Evolutionary conservation across 371 early-diverging fungal species (phyloP).

Genomic region (Thermomucor indicae-seudaticae): DNA sequence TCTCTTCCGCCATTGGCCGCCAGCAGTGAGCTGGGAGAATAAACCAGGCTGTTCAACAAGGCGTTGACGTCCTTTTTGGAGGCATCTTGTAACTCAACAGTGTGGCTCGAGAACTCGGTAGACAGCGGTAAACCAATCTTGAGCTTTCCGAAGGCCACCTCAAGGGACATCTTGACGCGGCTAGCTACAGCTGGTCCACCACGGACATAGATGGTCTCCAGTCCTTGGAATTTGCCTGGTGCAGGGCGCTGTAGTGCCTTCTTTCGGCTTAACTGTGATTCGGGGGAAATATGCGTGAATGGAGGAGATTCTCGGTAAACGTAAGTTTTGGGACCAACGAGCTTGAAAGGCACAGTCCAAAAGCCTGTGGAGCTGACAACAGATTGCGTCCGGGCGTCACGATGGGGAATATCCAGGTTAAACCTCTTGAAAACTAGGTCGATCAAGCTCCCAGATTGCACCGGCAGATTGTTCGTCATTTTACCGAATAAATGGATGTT

Average conservation of each 20-base stretch:
- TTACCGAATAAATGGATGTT: slow-evolving; percentile 60
- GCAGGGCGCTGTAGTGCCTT: slow-evolving; percentile 24
- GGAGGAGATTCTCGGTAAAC: slow-evolving; percentile 20
- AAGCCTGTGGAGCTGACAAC: slow-evolving; percentile 28
- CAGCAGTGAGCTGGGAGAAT: slow-evolving; percentile 26
- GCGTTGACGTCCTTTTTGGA: slow-evolving; percentile 32
- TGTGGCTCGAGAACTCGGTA: slow-evolving; percentile 5
- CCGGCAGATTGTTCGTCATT: slow-evolving; percentile 52
- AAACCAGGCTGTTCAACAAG: slow-evolving; percentile 29
- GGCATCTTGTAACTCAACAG: slow-evolving; percentile 13
- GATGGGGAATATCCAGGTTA: slow-evolving; percentile 46
- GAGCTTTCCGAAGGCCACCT: slow-evolving; percentile 25
- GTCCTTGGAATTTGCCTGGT: slow-evolving; percentile 51
- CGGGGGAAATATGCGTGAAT: slow-evolving; percentile 11
- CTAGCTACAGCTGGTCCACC: slow-evolving; percentile 33
- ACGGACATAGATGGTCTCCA: slow-evolving; percentile 51
- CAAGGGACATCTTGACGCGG: slow-evolving; percentile 17
- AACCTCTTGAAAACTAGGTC: slow-evolving; percentile 48
- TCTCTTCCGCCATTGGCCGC: slow-evolving; percentile 42
- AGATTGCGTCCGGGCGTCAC: slow-evolving; percentile 25
- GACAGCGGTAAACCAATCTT: slow-evolving; percentile 11
- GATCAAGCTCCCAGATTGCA: slow-evolving; percentile 49
- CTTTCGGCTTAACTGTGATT: slow-evolving; percentile 12
- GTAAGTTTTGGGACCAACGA: slow-evolving; percentile 30
- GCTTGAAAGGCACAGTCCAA: slow-evolving; percentile 20